Evolutionary conservation across 352 stramenopile species (phyloP).

Genomic region (Globisporangium canariense): DNA sequence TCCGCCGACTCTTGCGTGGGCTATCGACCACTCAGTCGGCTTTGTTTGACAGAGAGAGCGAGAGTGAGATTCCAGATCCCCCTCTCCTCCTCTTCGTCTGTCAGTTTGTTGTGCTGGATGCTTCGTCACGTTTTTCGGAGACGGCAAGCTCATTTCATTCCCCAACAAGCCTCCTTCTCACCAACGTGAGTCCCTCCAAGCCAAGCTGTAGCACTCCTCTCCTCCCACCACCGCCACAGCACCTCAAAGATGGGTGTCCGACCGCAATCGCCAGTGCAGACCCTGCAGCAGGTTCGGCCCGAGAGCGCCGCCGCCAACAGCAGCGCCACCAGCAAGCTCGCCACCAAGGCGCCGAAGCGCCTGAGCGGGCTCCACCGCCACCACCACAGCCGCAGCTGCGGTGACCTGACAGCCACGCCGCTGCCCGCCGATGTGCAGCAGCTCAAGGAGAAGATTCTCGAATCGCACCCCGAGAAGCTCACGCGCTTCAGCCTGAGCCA

Average conservation of each 20-base stretch:
- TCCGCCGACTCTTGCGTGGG: not conserved
- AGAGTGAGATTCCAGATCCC: not conserved
- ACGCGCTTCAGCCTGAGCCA: slow-evolving; percentile 56
- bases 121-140: slow-evolving; percentile 10
- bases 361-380: slow-evolving; percentile 32
- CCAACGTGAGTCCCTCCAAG: not conserved
- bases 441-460: slow-evolving; percentile 58
- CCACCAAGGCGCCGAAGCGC: slow-evolving; percentile 24
- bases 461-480: slow-evolving; percentile 36
- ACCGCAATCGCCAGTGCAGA: slow-evolving; percentile 22
- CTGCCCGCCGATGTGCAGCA: slow-evolving; percentile 45
- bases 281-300: slow-evolving; percentile 17
- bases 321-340: slow-evolving; percentile 1
- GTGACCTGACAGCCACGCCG: slow-evolving; percentile 21
- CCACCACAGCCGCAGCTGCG: slow-evolving; percentile 17
- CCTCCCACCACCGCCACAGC: not conserved
- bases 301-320: slow-evolving; percentile 2
- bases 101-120: not conserved
- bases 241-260: slow-evolving; percentile 43
- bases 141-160: slow-evolving; percentile 9
- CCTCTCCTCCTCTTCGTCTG: not conserved
- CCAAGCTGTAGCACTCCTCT: slow-evolving; percentile 7
- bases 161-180: slow-evolving; percentile 4
- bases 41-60: slow-evolving; percentile 6
- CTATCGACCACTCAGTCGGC: slow-evolving; percentile 9